Evolutionary conservation across 805 yeast genomes (phyloP), one percentile per base, ranked within the genome.

Genomic region (Candida schatavii): DNA sequence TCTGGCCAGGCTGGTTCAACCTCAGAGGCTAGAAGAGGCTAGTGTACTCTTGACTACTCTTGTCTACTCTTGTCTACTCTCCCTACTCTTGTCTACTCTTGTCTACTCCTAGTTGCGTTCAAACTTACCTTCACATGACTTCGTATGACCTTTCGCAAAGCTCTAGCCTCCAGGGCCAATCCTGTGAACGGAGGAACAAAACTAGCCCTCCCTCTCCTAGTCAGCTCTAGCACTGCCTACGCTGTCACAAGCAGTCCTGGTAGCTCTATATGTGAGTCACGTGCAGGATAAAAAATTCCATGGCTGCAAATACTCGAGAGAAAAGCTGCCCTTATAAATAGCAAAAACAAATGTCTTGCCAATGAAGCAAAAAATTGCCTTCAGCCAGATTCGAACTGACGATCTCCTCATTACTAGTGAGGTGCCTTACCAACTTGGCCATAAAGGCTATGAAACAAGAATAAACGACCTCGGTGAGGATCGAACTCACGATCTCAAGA

Each of bases 401-500:
- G 62, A 57, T 57, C 62, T 57, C 62, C 61, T 57, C 62, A 56
- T 57, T 57, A 57, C 61, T 57, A 55, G 62, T 57, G 62, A 57
- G 62, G 62, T 57, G 61, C 61, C 61, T 57, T 57, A 57, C 62
- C 62, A 57, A 55, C 57, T 55, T 55, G 59, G 59, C 60, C 59
- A 55, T 55, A 53, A 51, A 52, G 56, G 56, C 57, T 5, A 9
- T 5, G 23, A 3, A 40, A 38, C 7, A 7, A 23, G 27, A 23
- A 23, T 4, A 40, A 39, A 34, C 64, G 64, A 59, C 63, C 64
- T 51, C 63, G 64, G 64, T 59, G 63, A 59, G 64, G 64, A 43
- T 59, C 64, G 64, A 59, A 59, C 64, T 59, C 64, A 58, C 64
- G 63, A 58, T 58, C 64, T 59, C 47, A 52, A 57, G 62, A 57